phyloP scores from a whole-genome alignment of 768 basidiomycete genomes.

The Pleurotus platypus region DNA sequence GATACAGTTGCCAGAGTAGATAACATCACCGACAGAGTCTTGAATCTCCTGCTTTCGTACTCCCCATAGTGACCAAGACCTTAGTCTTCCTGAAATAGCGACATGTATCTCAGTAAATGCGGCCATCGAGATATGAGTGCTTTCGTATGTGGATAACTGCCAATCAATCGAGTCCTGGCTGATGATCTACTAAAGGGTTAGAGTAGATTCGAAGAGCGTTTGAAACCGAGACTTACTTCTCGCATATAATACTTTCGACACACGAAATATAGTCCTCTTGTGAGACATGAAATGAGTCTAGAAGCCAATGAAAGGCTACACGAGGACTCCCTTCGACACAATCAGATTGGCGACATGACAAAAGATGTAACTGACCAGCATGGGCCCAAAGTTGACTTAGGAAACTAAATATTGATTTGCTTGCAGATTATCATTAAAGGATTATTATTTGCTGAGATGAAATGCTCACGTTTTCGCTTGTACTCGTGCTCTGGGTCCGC shows the following conservation, averaged over 20 bases:
- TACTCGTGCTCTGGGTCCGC: background rate
- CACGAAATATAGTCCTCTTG: background rate
- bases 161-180: background rate
- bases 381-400: background rate
- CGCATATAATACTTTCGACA: background rate
- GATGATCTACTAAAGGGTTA: background rate
- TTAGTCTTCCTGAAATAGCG: background rate
- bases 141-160: background rate
- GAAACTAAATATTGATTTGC: background rate
- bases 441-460: background rate
- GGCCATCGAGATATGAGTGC: background rate
- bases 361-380: background rate
- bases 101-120: background rate
- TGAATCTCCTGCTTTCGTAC: too few species aligned
- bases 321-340: background rate
- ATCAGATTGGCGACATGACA: too few species aligned
- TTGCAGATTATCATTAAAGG: background rate
- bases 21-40: too few species aligned
- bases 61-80: too few species aligned
- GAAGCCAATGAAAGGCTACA: background rate
- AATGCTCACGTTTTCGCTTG: background rate
- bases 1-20: too few species aligned
- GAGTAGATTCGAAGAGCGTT: background rate
- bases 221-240: background rate
- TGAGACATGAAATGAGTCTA: background rate